These are phyloP conservation scores for Carex myosuroides DNA, from an alignment of 176 grass and related monocot genomes.

Conservation along the genomic window DNA sequence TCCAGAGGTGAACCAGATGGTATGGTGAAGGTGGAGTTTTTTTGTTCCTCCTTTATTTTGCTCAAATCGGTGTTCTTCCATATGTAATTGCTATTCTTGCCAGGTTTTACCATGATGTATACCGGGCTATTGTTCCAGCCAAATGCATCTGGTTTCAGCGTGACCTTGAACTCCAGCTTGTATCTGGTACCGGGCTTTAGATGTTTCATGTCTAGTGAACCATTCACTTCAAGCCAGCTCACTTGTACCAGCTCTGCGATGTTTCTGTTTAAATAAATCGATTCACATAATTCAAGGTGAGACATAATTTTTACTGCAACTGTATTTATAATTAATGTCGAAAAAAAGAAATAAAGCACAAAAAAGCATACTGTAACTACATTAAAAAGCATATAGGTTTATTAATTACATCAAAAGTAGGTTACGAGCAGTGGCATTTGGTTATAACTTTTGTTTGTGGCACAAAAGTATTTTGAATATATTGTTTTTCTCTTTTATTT, in stretches of 20 bases:
- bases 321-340: no score
- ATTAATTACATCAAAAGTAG: no score
- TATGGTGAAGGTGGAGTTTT: background rate
- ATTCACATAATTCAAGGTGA: background rate
- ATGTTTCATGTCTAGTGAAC: background rate
- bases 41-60: background rate
- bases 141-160: background rate
- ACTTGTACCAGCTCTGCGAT: background rate
- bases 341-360: no score
- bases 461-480: no score
- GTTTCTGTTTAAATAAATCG: background rate
- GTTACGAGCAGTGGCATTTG: no score
- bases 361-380: no score
- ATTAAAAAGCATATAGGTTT: no score
- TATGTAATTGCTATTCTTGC: background rate
- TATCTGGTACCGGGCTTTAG: background rate
- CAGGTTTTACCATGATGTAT: background rate
- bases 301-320: no score
- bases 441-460: no score
- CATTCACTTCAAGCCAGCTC: constrained; percentile 1
- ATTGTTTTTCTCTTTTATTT: no score
- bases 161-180: background rate
- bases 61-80: background rate
- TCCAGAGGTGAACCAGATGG: background rate
- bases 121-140: background rate